Evolutionary conservation across 2,329 filamentous ascomycete species (phyloP).

Genomic region (Moelleriella libera): DNA sequence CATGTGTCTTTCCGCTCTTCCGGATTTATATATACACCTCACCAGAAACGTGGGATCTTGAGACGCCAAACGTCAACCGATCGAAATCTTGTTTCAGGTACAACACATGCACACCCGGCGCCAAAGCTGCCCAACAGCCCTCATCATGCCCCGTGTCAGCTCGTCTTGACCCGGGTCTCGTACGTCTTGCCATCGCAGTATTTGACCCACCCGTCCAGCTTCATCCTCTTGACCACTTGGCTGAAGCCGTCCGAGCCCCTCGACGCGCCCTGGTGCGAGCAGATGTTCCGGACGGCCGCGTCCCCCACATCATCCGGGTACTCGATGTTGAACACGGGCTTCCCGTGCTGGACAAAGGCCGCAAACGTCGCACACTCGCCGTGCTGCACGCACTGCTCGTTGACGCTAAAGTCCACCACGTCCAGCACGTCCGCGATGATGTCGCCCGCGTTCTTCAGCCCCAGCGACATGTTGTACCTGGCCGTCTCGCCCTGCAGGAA

Average conservation of each 20-base stretch:
- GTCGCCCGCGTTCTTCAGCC: conserved; percentile 53
- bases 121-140: too few species aligned
- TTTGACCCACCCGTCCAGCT: conserved; percentile 47
- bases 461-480: conserved; percentile 41
- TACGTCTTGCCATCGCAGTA: conserved; percentile 30
- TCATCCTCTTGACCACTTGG: conserved; percentile 51
- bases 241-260: conserved; percentile 37
- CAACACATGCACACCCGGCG: too few species aligned
- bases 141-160: neutral
- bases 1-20: too few species aligned
- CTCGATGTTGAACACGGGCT: conserved; percentile 63
- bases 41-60: too few species aligned
- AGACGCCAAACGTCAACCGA: too few species aligned
- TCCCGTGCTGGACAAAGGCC: conserved; percentile 42
- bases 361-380: conserved; percentile 43
- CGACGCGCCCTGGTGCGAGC: conserved; percentile 22
- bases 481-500: conserved; percentile 44
- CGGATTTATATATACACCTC: too few species aligned
- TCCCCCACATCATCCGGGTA: conserved; percentile 34
- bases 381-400: conserved; percentile 53
- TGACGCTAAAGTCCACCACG: conserved; percentile 50
- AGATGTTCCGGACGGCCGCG: conserved; percentile 14
- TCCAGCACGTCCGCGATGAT: conserved; percentile 36
- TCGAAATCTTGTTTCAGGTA: too few species aligned
- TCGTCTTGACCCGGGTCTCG: neutral